A percentile compares a stretch with the other conserved stretches of the same genome.
Evolutionary conservation across 805 yeast species (phyloP).

Genomic region (Tetrapisispora pingtungensis): DNA sequence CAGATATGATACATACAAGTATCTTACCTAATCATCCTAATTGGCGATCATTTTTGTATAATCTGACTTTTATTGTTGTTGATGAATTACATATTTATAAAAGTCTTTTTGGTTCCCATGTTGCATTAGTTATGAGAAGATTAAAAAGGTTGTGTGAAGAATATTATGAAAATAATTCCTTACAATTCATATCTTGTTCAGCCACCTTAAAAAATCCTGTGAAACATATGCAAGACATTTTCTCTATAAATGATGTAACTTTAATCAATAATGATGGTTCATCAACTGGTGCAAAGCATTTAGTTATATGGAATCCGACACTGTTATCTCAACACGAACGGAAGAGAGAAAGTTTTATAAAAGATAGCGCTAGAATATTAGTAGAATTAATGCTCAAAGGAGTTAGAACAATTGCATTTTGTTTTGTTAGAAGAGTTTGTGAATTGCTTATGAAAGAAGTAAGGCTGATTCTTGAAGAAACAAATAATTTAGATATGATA

Average conservation of each 20-base stretch:
- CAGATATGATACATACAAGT: conserved; percentile 84
- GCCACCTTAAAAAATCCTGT: conserved; percentile 80
- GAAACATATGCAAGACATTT: conserved; percentile 59
- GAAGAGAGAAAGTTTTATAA: conserved; percentile 60
- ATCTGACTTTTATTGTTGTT: conserved; percentile 64
- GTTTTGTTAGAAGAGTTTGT: conserved; percentile 76
- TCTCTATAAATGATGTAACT: conserved; percentile 52
- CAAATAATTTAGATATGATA: conserved; percentile 36
- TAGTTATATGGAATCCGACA: conserved; percentile 84
- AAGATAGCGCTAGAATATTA: conserved; percentile 67
- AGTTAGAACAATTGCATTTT: conserved; percentile 79
- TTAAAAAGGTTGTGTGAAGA: conserved; percentile 44
- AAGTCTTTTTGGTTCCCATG: conserved; percentile 91
- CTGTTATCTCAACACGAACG: conserved; percentile 41
- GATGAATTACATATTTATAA: conserved; percentile 81
- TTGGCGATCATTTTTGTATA: conserved; percentile 62
- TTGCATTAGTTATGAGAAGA: conserved; percentile 73
- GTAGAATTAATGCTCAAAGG: conserved; percentile 53
- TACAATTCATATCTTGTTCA: conserved; percentile 79
- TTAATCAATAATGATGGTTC: conserved; percentile 78
- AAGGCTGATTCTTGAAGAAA: conserved; percentile 39
- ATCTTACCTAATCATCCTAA: conserved; percentile 65
- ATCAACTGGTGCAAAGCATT: conserved; percentile 66
- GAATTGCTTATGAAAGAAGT: conserved; percentile 83
- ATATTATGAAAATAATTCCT: conserved; percentile 32